These are phyloP conservation scores for Asterophora parasitica DNA, from an alignment of 768 basidiomycete genomes.

Conservation along the genomic window DNA sequence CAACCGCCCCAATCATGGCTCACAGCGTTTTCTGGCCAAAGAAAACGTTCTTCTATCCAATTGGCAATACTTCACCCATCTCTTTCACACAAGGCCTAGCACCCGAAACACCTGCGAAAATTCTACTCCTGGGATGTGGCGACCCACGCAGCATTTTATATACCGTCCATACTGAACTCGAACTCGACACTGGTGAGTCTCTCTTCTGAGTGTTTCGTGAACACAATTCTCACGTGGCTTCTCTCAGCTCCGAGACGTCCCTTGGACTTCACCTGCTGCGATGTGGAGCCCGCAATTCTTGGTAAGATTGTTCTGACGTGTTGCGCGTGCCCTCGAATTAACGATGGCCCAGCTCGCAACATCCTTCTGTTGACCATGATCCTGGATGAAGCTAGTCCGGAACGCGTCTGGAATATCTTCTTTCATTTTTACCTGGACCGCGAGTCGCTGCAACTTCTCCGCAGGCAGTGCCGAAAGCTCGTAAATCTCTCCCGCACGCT, in stretches of 20 bases:
- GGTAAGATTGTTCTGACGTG: slow-evolving; percentile 23
- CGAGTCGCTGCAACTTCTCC: slow-evolving; percentile 25
- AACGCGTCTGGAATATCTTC: slow-evolving; percentile 40
- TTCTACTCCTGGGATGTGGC: slow-evolving; percentile 53
- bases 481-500: slow-evolving; percentile 27
- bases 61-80: slow-evolving; percentile 55
- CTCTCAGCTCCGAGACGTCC: too few relatives aligned
- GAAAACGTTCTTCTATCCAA: slow-evolving; percentile 48
- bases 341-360: slow-evolving; percentile 37
- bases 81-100: slow-evolving; percentile 43
- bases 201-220: too few relatives aligned
- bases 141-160: slow-evolving; percentile 52
- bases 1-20: slow-evolving; percentile 28
- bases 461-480: slow-evolving; percentile 36
- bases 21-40: slow-evolving; percentile 39
- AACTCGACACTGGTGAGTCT: slow-evolving; percentile 4
- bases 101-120: slow-evolving; percentile 39
- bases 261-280: slow-evolving; percentile 49
- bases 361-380: slow-evolving; percentile 41
- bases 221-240: too few relatives aligned
- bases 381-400: slow-evolving; percentile 23
- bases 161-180: slow-evolving; percentile 33
- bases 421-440: slow-evolving; percentile 45
- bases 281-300: slow-evolving; percentile 42
- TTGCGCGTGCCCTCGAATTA: too few relatives aligned